These are phyloP conservation scores for Neopestalotiopsis sp. DNA, from an alignment of 2,329 filamentous ascomycete species.

Conservation along the genomic window DNA sequence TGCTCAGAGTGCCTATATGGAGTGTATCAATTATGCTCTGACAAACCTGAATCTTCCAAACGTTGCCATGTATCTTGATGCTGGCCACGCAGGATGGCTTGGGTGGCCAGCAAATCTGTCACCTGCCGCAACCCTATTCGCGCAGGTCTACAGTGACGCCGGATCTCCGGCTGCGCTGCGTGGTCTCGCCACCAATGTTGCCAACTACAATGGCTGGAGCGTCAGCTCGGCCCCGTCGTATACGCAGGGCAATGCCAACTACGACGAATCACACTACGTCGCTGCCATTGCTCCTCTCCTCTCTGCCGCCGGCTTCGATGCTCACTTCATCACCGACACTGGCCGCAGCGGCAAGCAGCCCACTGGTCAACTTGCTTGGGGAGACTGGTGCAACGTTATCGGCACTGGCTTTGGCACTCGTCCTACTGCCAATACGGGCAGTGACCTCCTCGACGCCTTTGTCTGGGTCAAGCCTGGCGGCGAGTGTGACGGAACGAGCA, in stretches of 20 bases:
- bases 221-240: constrained; percentile 46
- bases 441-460: constrained; percentile 60
- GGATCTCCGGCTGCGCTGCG: constrained; percentile 55
- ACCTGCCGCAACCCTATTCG: constrained; percentile 52
- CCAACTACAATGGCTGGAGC: constrained; percentile 60
- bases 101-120: constrained; percentile 60
- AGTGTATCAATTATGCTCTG: constrained; percentile 56
- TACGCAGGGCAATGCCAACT: constrained; percentile 48
- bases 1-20: constrained; percentile 53
- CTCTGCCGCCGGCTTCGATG: constrained; percentile 48
- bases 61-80: constrained; percentile 63
- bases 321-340: constrained; percentile 39
- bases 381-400: constrained; percentile 66
- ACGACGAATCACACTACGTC: constrained; percentile 62
- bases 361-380: constrained; percentile 58
- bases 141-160: constrained; percentile 53
- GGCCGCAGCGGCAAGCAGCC: constrained; percentile 49
- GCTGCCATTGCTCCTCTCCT: constrained; percentile 69
- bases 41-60: constrained; percentile 58
- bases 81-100: constrained; percentile 63
- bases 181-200: constrained; percentile 62
- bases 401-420: constrained; percentile 62
- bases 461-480: constrained; percentile 68
- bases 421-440: constrained; percentile 58
- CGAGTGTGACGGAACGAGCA: constrained; percentile 48